Evolutionary conservation across 2,329 filamentous ascomycete genomes (phyloP), one percentile per base, ranked within the genome.

Genomic region (Alternaria burnsii): DNA sequence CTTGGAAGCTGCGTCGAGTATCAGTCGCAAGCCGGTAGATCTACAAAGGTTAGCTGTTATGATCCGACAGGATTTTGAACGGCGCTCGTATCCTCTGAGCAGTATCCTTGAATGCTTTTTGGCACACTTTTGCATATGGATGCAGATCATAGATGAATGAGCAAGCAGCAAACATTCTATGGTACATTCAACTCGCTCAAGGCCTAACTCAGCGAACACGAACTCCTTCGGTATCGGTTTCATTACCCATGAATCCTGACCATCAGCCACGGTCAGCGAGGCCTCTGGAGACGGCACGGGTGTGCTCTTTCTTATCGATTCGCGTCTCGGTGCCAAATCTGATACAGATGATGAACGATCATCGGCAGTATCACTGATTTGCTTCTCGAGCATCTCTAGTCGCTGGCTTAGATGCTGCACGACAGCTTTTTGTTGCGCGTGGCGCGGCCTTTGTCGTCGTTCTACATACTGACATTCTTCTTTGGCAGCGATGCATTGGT

Each of bases 21-120:
- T 74, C 68, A 10, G 55, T 72, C 10, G 72, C 73, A 57, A 75
- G 61, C 9, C 63, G 72, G 55, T 71, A 75, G 10, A 76, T 70
- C 73, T 72, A 72, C 43, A 8, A 14, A 18, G n/a, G 34, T 59
- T 36, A 59, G 57, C 40, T 36, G 28, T 22, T 18, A n/a, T 16
- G 5, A 28, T 5, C 43, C 26, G 34, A 47, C 14, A 18, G 30
- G 20, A 26, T 14, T 50, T 50, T 38, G 12, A 36, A 36, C 22
- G 14, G 22, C 8, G 20, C 46, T 50, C 9, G 32, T 50, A 11
- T 50, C 14, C 22, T 34, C 20, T 50, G 32, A 38, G 20, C 11
- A 11, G 20, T 26, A 11, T 20, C 9, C 20, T 34, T 8, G 20
- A 50, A 16, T 4, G 20, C 32, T 24, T 11, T 4, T 36, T 12